These are phyloP conservation scores for Botrytis tulipae DNA, from an alignment of 2,329 filamentous ascomycete species.

Conservation along the genomic window DNA sequence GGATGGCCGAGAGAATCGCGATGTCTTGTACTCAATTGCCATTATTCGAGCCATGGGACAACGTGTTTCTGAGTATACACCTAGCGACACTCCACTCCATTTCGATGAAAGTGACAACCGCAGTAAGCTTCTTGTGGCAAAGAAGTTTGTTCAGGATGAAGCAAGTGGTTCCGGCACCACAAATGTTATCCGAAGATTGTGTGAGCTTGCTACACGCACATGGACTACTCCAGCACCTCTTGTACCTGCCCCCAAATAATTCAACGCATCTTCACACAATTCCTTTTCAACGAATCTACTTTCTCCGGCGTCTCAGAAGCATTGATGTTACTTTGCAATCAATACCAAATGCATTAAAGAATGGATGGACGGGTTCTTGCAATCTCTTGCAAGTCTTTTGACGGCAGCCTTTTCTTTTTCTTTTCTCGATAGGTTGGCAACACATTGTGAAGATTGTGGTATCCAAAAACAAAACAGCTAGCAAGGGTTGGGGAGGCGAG, in stretches of 20 bases:
- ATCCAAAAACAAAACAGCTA: conserved; percentile 6
- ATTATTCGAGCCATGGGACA: conserved; percentile 73
- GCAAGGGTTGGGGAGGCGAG: conserved; percentile 1
- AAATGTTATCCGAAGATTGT: conserved; percentile 68
- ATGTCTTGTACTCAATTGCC: conserved; percentile 86
- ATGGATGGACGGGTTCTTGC: conserved; percentile 2
- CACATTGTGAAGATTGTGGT: conserved; percentile 1
- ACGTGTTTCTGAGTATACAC: conserved; percentile 58
- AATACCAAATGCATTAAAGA: conserved; percentile 18
- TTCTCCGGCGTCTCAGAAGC: conserved; percentile 17
- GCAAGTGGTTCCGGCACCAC: conserved; percentile 67
- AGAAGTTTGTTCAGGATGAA: conserved; percentile 67
- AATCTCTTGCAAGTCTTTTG: neutral
- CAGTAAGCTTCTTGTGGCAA: conserved; percentile 65
- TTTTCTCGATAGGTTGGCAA: neutral
- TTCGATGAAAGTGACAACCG: conserved; percentile 66
- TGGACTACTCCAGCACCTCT: conserved; percentile 31
- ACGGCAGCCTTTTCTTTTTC: conserved; percentile 1
- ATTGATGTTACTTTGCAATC: conserved; percentile 10
- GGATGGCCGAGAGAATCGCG: conserved; percentile 79
- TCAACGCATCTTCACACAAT: neutral
- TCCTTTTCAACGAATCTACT: conserved; percentile 16
- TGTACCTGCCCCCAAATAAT: conserved; percentile 17
- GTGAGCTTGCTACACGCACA: conserved; percentile 60
- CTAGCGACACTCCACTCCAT: conserved; percentile 55